Evolutionary conservation across 768 basidiomycete species (phyloP), one percentile per base, ranked within the genome.

Genomic region (Suillus discolor): DNA sequence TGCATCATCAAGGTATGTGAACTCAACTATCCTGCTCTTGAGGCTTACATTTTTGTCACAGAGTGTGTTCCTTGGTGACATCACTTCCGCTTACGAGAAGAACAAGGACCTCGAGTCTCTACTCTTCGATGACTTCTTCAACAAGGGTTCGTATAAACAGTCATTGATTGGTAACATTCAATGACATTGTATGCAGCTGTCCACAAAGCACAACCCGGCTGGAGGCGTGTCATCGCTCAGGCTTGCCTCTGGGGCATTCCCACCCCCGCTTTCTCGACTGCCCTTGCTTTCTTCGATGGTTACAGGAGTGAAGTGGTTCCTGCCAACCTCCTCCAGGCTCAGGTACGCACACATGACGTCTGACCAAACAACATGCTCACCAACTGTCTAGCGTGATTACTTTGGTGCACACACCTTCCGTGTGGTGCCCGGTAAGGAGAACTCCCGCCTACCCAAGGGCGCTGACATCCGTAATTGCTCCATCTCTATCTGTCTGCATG

Each of bases 361-460:
- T 38, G 60, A 31, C 65, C 13, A 2, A 44, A 63, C 64, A 49
- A 57, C 62, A 28, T 71, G 49, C 25, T 23, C 44, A 68, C n/a
- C 57, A 65, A 57, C 49, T 9, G 66, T 54, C 36, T 64, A 92
- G 90, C 94, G 97, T 77, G 97, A 99, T 76, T 99, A 96, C 87
- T 99, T 99, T 78, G 97, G 97, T 79, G 94, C 96, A 53, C 97
- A 98, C 84, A 98, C 97, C 63, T 99, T 97, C 94, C 87, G 89
- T 62, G 95, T 98, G 65, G 83, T 94, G 44, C 90, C 95, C 63
- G 95, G 96, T 62, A 92, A 92, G 81, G 96, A 95, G 81, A 97
- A 93, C 79, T 84, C 84, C 60, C 89, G 81, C 74, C 89, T 97
- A 80, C 87, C 88, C 80, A 73, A 86, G 65, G 91, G 87, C 75